phyloP scores from a whole-genome alignment of 2,329 filamentous ascomycete genomes.

The Clonostachys solani region DNA sequence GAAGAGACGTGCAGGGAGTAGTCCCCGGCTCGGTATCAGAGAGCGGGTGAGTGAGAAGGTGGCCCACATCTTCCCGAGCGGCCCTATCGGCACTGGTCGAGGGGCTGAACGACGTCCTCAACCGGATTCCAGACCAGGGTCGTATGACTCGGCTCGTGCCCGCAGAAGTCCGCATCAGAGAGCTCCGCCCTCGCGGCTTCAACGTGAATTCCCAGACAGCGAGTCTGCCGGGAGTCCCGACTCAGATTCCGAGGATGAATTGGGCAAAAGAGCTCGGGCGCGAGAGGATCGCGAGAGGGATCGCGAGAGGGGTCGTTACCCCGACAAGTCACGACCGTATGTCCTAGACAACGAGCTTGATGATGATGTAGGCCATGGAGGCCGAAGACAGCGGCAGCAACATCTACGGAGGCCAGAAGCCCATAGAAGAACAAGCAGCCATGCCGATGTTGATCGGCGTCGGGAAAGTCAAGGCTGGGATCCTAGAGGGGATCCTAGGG shows the following conservation, averaged over 20 bases:
- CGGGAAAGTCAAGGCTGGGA: constrained; percentile 27
- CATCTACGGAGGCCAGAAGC: constrained; percentile 32
- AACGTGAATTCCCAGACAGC: constrained; percentile 34
- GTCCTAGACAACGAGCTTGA: constrained; percentile 23
- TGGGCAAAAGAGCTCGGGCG: constrained; percentile 7
- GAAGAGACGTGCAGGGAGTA: constrained; percentile 26
- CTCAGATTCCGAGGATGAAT: constrained; percentile 22
- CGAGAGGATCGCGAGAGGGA: constrained; percentile 15
- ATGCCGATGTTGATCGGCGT: constrained; percentile 41
- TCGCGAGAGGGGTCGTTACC: constrained; percentile 28
- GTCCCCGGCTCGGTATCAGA: constrained; percentile 30
- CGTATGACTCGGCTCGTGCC: constrained; percentile 20
- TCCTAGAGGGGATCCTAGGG: constrained; percentile 20
- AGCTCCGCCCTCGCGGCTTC: constrained; percentile 24
- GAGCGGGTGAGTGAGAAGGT: constrained; percentile 41
- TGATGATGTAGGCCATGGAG: constrained; percentile 20
- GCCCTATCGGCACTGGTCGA: background rate
- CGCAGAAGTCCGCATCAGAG: constrained; percentile 18
- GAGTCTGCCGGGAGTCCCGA: constrained; percentile 29
- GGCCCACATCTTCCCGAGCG: constrained; percentile 26
- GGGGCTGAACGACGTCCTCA: constrained; percentile 23
- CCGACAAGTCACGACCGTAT: constrained; percentile 22
- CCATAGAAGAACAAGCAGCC: constrained; percentile 42
- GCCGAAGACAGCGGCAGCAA: constrained; percentile 21
- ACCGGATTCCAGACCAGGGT: constrained; percentile 24